Evolutionary conservation across 2,329 filamentous ascomycete genomes (phyloP), one percentile per base, ranked within the genome.

Genomic region (Trichoderma breve): DNA sequence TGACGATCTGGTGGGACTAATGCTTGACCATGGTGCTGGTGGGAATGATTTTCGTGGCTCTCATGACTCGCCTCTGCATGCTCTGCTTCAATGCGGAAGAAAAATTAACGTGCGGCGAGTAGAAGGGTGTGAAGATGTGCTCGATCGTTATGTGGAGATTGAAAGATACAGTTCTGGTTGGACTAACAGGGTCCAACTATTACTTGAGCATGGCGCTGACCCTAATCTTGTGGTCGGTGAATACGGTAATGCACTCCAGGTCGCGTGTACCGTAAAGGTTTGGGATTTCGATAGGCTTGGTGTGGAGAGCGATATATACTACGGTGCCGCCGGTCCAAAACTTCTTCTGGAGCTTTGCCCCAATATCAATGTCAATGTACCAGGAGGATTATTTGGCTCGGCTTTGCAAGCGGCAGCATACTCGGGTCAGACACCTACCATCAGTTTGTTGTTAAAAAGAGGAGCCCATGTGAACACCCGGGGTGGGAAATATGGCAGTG

Each of bases 371-470:
- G 36, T 72, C 4, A 67, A 75, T 30, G 72, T 66, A 8, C n/a
- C 62, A 14, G 62, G 74, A 1, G 71, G 74, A 9, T 4, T 28
- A 6, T 76, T 71, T 34, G 70, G 71, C 21, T 74, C 72, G 5
- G 72, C 74, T 32, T 73, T 76, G 3, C 71, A 73, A 53, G 72
- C 73, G 26, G 74, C 75, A 30, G 74, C 73, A 26, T 64, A 18
- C 26, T 53, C 32, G 4, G 71, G 68, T 43, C n/a, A 70, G 36
- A 36, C 34, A 15, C 51, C 64, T 4, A 39, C 67, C 0, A 36
- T 72, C 7, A 18, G 7, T 11, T n/a, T 64, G 21, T 43, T 74
- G 1, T 51, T 76, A 9, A 51, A 34, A 12, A 70, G 72, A 7
- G 73, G 74, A n/a, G 75, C 73, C 6, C 60, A 72, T 32, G 47